phyloP scores from a whole-genome alignment of 805 yeast species.

The Tetrapisispora iriomotensis region DNA sequence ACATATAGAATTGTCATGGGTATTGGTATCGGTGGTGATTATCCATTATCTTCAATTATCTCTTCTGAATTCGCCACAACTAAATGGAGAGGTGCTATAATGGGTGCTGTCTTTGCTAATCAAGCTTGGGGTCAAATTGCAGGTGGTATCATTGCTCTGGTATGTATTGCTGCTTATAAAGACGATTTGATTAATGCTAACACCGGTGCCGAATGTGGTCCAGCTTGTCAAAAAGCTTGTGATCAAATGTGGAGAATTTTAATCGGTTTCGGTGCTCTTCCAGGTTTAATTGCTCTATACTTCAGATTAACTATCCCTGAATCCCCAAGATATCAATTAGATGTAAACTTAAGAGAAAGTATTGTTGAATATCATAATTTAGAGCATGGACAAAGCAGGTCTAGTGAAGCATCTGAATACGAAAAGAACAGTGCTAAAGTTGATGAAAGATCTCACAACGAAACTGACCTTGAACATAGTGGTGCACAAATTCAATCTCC shows the following conservation, averaged over 20 bases:
- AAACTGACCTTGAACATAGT: neutral
- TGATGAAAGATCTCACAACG: constrained; percentile 1
- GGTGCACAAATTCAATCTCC: constrained; percentile 26
- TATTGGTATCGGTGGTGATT: constrained; percentile 96
- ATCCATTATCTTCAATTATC: constrained; percentile 87
- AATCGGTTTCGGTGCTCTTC: constrained; percentile 83
- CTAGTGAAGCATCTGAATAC: constrained; percentile 1
- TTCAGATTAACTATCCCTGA: constrained; percentile 91
- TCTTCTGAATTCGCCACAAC: constrained; percentile 90
- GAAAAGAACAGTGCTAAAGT: neutral
- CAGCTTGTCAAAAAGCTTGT: constrained; percentile 61
- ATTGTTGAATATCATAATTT: constrained; percentile 1
- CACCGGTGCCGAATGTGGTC: constrained; percentile 51
- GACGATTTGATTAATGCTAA: constrained; percentile 44
- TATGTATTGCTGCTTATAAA: constrained; percentile 72
- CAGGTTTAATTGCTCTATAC: constrained; percentile 76
- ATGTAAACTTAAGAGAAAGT: constrained; percentile 39
- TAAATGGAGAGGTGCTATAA: constrained; percentile 96
- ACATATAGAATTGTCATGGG: constrained; percentile 84
- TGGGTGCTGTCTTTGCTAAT: constrained; percentile 93
- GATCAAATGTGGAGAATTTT: constrained; percentile 94
- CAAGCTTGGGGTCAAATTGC: constrained; percentile 94
- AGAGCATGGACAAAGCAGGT: too few relatives aligned
- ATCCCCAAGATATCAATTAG: constrained; percentile 85
- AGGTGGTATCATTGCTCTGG: constrained; percentile 75